Evolutionary conservation across 495 filamentous ascomycete genomes (phyloP).

Genomic region (Symbiotaphrina buchneri): DNA sequence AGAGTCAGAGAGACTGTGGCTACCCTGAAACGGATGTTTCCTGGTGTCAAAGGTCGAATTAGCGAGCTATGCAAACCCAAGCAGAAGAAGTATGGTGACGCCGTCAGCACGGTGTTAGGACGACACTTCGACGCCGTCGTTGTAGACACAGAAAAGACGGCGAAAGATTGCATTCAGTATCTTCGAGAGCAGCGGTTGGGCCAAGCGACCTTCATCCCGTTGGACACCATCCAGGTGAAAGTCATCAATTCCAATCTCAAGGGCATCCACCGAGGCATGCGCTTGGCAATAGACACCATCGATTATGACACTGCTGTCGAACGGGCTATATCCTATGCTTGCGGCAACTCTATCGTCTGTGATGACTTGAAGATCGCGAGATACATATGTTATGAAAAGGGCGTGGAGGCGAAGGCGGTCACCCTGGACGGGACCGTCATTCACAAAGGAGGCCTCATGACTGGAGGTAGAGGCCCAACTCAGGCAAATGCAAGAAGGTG

Average conservation of each 20-base stretch:
- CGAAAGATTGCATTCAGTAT: slow-evolving; percentile 83
- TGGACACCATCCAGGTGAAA: slow-evolving; percentile 92
- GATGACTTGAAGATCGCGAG: slow-evolving; percentile 72
- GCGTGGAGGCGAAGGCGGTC: slow-evolving; percentile 80
- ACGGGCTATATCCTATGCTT: slow-evolving; percentile 83
- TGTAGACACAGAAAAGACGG: slow-evolving; percentile 90
- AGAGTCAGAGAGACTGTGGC: slow-evolving; percentile 56
- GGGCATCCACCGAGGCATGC: slow-evolving; percentile 62
- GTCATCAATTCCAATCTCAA: slow-evolving; percentile 75
- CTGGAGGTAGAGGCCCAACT: slow-evolving; percentile 60
- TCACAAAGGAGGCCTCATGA: slow-evolving; percentile 95
- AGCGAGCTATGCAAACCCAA: slow-evolving; percentile 88
- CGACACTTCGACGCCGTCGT: slow-evolving; percentile 85
- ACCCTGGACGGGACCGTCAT: slow-evolving; percentile 83
- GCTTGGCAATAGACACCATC: slow-evolving; percentile 87
- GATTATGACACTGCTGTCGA: slow-evolving; percentile 76
- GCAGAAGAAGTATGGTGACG: slow-evolving; percentile 86
- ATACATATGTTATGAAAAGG: slow-evolving; percentile 65
- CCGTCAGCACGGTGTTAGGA: slow-evolving; percentile 78
- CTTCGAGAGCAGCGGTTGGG: slow-evolving; percentile 71
- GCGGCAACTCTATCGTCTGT: slow-evolving; percentile 88
- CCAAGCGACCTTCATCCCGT: slow-evolving; percentile 77
- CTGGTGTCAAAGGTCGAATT: slow-evolving; percentile 74
- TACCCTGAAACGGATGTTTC: slow-evolving; percentile 74
- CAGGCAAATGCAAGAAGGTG: slow-evolving; percentile 60